Conservation (phyloP, 257 asterid genomes). For the Nemophila menziesii region DNA sequence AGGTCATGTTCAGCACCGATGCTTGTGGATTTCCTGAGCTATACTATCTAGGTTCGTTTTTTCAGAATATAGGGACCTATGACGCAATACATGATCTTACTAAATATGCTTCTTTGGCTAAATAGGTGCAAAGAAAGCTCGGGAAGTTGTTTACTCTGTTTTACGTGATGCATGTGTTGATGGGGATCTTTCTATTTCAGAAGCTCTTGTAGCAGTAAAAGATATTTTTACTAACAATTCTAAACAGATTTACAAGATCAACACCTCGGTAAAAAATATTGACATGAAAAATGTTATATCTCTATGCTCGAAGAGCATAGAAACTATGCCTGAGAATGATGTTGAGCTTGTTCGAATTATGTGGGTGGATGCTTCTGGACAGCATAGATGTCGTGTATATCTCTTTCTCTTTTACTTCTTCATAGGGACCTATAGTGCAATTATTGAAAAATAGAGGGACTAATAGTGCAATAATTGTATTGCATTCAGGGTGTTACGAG, state of each 20-base stretch:
- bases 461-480: too few relatives aligned
- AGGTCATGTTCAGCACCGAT: constrained; percentile 98
- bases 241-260: constrained; percentile 55
- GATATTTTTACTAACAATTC: constrained; percentile 63
- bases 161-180: constrained; percentile 66
- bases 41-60: constrained; percentile 69
- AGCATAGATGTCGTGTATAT: constrained; percentile 90
- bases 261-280: constrained; percentile 20
- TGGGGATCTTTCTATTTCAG: constrained; percentile 78
- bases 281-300: constrained; percentile 18
- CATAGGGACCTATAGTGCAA: too few relatives aligned
- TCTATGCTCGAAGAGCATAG: constrained; percentile 17
- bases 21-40: constrained; percentile 76
- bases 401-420: constrained; percentile 9
- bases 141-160: constrained; percentile 65
- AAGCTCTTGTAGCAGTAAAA: constrained; percentile 62
- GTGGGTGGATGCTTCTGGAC: constrained; percentile 92
- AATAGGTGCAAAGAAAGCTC: constrained; percentile 84
- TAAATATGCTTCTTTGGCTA: constrained; percentile 11
- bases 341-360: constrained; percentile 55
- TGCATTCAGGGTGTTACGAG: constrained; percentile 55
- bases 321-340: constrained; percentile 18
- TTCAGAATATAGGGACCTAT: too few relatives aligned
- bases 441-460: too few relatives aligned
- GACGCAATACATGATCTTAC: background rate